phyloP scores from a whole-genome alignment of 2,329 filamentous ascomycete genomes.

The Clathrospora elynae region DNA sequence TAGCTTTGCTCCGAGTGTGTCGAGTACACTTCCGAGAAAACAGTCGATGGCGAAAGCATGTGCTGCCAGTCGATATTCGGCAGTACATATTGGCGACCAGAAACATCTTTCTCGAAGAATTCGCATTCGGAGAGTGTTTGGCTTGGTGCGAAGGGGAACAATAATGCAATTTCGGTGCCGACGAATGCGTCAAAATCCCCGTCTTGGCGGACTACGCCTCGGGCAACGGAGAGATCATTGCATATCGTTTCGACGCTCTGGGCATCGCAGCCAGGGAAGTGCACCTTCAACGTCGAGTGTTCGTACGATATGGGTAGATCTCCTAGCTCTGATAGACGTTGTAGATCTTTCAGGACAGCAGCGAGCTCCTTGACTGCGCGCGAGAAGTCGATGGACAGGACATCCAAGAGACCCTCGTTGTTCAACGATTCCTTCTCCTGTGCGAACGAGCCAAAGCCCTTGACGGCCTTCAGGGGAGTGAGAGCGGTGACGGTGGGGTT shows the following conservation, averaged over 20 bases:
- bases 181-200: conserved; percentile 70
- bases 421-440: conserved; percentile 67
- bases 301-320: conserved; percentile 82
- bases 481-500: conserved; percentile 90
- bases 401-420: conserved; percentile 80
- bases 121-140: conserved; percentile 54
- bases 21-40: conserved; percentile 46
- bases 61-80: conserved; percentile 61
- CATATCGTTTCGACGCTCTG: conserved; percentile 82
- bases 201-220: conserved; percentile 81
- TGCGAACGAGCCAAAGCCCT: conserved; percentile 54
- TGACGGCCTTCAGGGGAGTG: conserved; percentile 68
- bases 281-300: conserved; percentile 71
- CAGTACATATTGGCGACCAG: conserved; percentile 38
- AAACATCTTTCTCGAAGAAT: conserved; percentile 52
- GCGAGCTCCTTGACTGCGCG: conserved; percentile 83
- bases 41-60: conserved; percentile 58
- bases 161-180: conserved; percentile 74
- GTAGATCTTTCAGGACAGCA: conserved; percentile 78
- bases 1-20: conserved; percentile 45
- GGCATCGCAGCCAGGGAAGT: conserved; percentile 89
- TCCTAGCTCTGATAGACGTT: conserved; percentile 74
- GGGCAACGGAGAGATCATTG: conserved; percentile 80
- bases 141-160: conserved; percentile 84
- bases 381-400: conserved; percentile 85